Conservation (phyloP, 257 asterid genomes). For the Lavandula angustifolia region DNA sequence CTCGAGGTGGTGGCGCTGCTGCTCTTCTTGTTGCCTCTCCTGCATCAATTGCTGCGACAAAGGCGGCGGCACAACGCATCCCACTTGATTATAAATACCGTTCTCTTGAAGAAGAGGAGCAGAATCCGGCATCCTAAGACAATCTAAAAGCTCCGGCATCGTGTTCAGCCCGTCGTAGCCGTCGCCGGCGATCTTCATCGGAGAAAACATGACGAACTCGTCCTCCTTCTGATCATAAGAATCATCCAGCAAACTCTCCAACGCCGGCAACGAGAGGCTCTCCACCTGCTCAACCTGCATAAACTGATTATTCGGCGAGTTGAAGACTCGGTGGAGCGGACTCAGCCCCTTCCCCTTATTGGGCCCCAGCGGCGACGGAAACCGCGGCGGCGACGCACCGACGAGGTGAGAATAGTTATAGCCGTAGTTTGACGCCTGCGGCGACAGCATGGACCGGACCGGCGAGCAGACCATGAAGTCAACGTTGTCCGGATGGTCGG, state of each 20-base stretch:
- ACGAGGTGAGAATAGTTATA: conserved; percentile 22
- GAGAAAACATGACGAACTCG: conserved; percentile 36
- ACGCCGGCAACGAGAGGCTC: conserved; percentile 61
- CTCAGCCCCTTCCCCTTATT: conserved; percentile 64
- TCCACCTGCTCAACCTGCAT: conserved; percentile 65
- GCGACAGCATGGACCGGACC: conserved; percentile 48
- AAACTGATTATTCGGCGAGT: conserved; percentile 64
- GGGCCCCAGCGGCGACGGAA: conserved; percentile 49
- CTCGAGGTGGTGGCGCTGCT: conserved; percentile 25
- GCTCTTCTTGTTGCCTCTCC: conserved; percentile 62
- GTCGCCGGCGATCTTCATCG: conserved; percentile 35
- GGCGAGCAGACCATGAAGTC: conserved; percentile 91
- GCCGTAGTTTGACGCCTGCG: conserved; percentile 27
- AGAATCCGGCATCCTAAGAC: conserved; percentile 51
- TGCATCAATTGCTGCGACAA: conserved; percentile 60
- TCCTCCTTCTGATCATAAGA: conserved; percentile 39
- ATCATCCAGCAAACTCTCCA: conserved; percentile 60
- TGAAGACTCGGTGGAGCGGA: conserved; percentile 68
- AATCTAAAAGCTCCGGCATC: conserved; percentile 59
- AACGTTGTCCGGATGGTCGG: conserved; percentile 53
- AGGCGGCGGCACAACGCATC: conserved; percentile 35
- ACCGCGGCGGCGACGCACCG: conserved; percentile 59
- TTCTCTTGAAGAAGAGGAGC: conserved; percentile 34
- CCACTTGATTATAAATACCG: conserved; percentile 22
- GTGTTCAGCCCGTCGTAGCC: conserved; percentile 41